phyloP scores from a whole-genome alignment of 768 basidiomycete species.

The Leccinum variicolor region DNA sequence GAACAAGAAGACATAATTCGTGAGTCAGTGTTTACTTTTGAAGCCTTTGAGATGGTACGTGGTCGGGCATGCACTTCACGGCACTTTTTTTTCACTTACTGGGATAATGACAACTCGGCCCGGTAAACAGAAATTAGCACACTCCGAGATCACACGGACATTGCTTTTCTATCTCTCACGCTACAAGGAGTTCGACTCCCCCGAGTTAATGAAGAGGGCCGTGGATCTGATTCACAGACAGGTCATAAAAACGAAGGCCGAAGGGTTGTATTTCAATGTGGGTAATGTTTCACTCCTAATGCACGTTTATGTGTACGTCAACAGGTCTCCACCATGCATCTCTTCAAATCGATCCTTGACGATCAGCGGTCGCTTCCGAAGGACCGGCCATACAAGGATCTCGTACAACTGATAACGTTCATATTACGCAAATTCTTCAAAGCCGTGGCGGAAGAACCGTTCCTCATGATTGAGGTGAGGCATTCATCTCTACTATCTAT shows the following conservation, averaged over 20 bases:
- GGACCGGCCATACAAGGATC: constrained; percentile 78
- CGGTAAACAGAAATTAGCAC: constrained; percentile 75
- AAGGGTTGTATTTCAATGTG: constrained; percentile 95
- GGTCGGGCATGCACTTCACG: constrained; percentile 13
- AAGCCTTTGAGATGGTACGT: constrained; percentile 83
- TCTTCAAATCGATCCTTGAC: constrained; percentile 85
- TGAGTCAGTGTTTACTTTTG: constrained; percentile 91
- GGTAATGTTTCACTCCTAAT: constrained; percentile 18
- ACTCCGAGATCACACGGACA: constrained; percentile 81
- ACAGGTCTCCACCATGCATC: constrained; percentile 83
- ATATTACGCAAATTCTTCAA: constrained; percentile 95
- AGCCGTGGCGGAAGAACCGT: constrained; percentile 74
- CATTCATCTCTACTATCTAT: constrained; percentile 26
- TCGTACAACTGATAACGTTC: constrained; percentile 79
- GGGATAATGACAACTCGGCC: constrained; percentile 16
- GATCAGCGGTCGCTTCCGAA: constrained; percentile 77
- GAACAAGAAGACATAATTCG: constrained; percentile 63
- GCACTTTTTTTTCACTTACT: constrained; percentile 13
- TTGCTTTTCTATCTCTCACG: constrained; percentile 78
- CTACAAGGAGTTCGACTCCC: constrained; percentile 71
- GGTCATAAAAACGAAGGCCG: constrained; percentile 86
- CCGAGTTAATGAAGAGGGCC: constrained; percentile 87
- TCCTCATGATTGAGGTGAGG: constrained; percentile 84
- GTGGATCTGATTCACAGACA: constrained; percentile 89
- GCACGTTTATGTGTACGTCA: constrained; percentile 19